These are phyloP conservation scores for Wickerhamiella spandovensis DNA, from an alignment of 805 yeast species.

Conservation along the genomic window DNA sequence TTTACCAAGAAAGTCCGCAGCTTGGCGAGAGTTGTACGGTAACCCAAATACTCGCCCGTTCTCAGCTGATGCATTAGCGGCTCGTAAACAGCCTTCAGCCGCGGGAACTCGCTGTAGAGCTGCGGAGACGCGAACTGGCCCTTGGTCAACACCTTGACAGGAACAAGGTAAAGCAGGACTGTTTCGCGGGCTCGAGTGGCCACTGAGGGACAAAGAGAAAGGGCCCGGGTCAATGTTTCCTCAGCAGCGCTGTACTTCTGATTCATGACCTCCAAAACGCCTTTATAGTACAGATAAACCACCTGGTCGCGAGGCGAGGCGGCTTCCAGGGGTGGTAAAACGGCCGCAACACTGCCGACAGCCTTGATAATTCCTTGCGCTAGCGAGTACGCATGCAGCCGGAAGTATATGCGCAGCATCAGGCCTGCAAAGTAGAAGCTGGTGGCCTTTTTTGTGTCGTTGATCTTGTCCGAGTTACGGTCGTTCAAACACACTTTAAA, in stretches of 20 bases:
- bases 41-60: slow-evolving; percentile 8
- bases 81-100: slow-evolving; percentile 6
- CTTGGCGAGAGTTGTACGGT: neutral
- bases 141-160: slow-evolving; percentile 7
- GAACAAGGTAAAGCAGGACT: slow-evolving; percentile 12
- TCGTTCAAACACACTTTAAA: slow-evolving; percentile 2
- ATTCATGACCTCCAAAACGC: slow-evolving; percentile 11
- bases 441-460: slow-evolving; percentile 1
- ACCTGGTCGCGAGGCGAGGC: slow-evolving; percentile 8
- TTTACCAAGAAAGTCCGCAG: slow-evolving; percentile 5
- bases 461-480: neutral
- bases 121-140: slow-evolving; percentile 8
- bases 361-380: slow-evolving; percentile 17
- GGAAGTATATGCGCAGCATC: slow-evolving; percentile 14
- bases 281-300: slow-evolving; percentile 12
- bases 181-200: slow-evolving; percentile 6
- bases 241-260: slow-evolving; percentile 9
- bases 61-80: slow-evolving; percentile 8
- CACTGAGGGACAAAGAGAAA: slow-evolving; percentile 1
- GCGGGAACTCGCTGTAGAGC: slow-evolving; percentile 11
- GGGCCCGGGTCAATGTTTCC: slow-evolving; percentile 4
- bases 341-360: slow-evolving; percentile 4
- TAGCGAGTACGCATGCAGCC: slow-evolving; percentile 13
- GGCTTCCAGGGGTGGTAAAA: slow-evolving; percentile 10
- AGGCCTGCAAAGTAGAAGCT: slow-evolving; percentile 4